A percentile compares a stretch with the other conserved stretches of the same genome.
Evolutionary conservation across 805 yeast genomes (phyloP).

Genomic region (Candida multigemmis): DNA sequence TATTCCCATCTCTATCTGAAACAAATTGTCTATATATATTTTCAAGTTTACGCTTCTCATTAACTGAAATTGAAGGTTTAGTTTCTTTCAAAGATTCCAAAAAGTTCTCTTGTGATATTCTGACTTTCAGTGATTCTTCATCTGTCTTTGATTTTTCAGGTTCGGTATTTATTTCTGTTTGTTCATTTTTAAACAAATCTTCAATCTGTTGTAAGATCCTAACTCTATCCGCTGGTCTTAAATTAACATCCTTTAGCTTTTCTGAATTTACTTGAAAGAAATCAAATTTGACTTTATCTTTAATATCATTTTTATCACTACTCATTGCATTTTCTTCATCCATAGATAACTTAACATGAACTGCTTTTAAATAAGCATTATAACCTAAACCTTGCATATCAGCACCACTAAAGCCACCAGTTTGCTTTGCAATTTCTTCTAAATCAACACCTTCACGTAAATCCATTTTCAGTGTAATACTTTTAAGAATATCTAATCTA

Average conservation of each 20-base stretch:
- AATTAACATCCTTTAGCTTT: constrained; percentile 14
- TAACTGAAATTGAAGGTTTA: constrained; percentile 77
- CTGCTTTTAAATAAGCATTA: constrained; percentile 84
- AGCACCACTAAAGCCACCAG: constrained; percentile 87
- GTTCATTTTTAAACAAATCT: constrained; percentile 16
- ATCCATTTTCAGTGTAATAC: constrained; percentile 54
- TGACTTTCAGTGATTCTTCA: constrained; percentile 19
- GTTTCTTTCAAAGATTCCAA: constrained; percentile 61
- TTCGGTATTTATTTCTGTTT: constrained; percentile 3
- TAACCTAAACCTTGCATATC: constrained; percentile 89
- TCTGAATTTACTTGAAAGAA: constrained; percentile 34
- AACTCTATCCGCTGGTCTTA: constrained; percentile 31
- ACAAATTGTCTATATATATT: constrained; percentile 65
- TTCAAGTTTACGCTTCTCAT: constrained; percentile 56
- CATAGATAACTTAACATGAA: constrained; percentile 56
- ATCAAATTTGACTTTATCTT: constrained; percentile 15
- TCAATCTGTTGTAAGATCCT: constrained; percentile 34
- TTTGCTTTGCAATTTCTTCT: constrained; percentile 41
- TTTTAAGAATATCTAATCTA: constrained; percentile 59
- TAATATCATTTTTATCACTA: constrained; percentile 6
- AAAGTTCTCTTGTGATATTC: constrained; percentile 48
- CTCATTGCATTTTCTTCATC: constrained; percentile 16
- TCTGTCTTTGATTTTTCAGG: constrained; percentile 4
- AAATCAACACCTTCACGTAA: constrained; percentile 43
- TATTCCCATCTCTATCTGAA: constrained; percentile 71